Evolutionary conservation across 2,329 filamentous ascomycete species (phyloP).

Genomic region (Magnaporthiopsis poae): DNA sequence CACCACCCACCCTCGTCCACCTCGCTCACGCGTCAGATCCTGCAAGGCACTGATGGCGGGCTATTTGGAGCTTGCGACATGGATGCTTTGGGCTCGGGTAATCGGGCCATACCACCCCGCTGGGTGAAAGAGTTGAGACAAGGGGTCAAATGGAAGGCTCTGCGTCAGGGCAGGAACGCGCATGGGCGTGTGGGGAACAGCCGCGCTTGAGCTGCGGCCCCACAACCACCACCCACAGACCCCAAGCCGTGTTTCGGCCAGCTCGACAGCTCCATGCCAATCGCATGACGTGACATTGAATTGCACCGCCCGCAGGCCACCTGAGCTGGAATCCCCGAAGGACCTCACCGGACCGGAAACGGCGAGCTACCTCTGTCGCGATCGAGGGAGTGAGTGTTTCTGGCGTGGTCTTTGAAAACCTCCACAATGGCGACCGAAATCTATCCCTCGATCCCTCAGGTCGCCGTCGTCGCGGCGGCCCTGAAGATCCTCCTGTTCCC

Average conservation of each 20-base stretch:
- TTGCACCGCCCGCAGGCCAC: neutral
- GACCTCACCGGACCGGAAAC: slow-evolving; percentile 6
- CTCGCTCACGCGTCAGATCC: neutral
- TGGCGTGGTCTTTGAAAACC: neutral
- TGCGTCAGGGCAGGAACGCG: too few species aligned
- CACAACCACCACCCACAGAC: neutral
- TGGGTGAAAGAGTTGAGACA: neutral
- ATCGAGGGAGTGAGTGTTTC: too few species aligned
- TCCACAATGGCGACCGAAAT: slow-evolving; percentile 57
- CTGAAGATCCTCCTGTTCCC: slow-evolving; percentile 89
- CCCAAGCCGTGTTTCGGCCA: neutral
- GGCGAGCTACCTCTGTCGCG: too few species aligned
- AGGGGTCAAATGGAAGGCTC: neutral
- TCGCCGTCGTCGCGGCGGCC: slow-evolving; percentile 73
- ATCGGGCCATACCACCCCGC: neutral
- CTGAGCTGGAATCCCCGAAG: neutral
- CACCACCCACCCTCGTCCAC: neutral
- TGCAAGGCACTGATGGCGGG: neutral
- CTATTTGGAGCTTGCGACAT: too few species aligned
- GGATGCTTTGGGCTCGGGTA: neutral
- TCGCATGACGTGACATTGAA: neutral
- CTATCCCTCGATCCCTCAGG: slow-evolving; percentile 82
- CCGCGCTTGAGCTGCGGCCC: neutral
- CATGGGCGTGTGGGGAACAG: neutral
- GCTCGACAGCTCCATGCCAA: neutral